These are phyloP conservation scores for Trichocladium uniseriatum DNA, from an alignment of 495 filamentous ascomycete species.

Conservation along the genomic window DNA sequence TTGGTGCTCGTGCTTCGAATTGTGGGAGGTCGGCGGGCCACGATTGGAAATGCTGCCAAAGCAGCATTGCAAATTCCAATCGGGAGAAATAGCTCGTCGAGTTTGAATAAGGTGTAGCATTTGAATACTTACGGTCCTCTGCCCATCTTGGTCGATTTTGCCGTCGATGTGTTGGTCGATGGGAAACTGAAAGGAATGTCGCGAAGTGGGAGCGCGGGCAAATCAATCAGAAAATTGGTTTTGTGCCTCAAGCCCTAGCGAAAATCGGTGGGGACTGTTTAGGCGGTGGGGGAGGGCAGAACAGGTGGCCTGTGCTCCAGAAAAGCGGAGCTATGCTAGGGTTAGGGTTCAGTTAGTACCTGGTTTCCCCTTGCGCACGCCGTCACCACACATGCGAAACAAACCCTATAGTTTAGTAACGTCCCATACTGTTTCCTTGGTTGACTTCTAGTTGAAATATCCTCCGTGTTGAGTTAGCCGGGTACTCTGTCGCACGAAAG, in stretches of 20 bases:
- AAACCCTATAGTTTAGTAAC: no score
- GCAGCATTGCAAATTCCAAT: neutral
- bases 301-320: slow-evolving; percentile 8
- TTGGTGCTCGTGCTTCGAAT: slow-evolving; percentile 3
- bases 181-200: slow-evolving; percentile 17
- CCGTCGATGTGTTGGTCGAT: slow-evolving; percentile 27
- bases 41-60: neutral
- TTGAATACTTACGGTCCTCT: slow-evolving; percentile 40
- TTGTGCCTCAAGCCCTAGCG: slow-evolving; percentile 30
- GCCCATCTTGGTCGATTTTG: slow-evolving; percentile 35
- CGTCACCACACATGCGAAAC: neutral
- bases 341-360: slow-evolving; percentile 4
- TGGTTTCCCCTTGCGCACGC: no score
- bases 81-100: neutral
- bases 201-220: slow-evolving; percentile 13
- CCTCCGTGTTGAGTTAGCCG: no score
- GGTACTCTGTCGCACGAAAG: no score
- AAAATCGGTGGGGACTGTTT: slow-evolving; percentile 14
- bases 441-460: no score
- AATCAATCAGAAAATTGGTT: slow-evolving; percentile 20
- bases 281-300: slow-evolving; percentile 17
- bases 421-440: no score
- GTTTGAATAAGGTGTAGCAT: neutral
- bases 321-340: neutral
- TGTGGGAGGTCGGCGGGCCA: neutral